Evolutionary conservation across 108 stramenopile genomes (phyloP).

Genomic region (Nitzschia sp.): DNA sequence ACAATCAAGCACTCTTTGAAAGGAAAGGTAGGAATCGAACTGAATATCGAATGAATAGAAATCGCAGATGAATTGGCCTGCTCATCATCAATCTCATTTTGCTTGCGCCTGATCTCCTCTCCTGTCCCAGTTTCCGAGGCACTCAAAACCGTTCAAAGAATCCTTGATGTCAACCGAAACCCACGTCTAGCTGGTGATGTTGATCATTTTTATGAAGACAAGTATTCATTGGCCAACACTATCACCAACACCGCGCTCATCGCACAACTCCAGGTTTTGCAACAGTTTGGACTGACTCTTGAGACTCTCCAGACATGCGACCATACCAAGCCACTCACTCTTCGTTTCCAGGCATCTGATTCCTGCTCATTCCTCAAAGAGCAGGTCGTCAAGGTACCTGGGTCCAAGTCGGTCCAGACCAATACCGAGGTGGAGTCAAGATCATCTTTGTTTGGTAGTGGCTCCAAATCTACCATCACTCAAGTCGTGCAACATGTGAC

Average conservation of each 20-base stretch:
- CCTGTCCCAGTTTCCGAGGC: conserved; percentile 38
- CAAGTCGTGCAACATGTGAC: conserved; percentile 39
- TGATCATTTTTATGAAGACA: conserved; percentile 70
- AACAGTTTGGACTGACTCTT: conserved; percentile 58
- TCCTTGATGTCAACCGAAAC: conserved; percentile 42
- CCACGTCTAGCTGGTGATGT: conserved; percentile 43
- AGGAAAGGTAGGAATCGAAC: too few species aligned
- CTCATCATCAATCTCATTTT: too few species aligned
- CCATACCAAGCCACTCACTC: conserved; percentile 37
- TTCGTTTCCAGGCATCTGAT: conserved; percentile 57
- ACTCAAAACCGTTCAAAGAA: conserved; percentile 29
- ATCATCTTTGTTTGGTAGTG: conserved; percentile 9
- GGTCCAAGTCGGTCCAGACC: neutral
- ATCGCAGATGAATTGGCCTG: too few species aligned
- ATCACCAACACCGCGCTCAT: conserved; percentile 67
- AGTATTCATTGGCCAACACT: conserved; percentile 64
- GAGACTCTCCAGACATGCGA: conserved; percentile 28
- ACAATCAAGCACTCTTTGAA: too few species aligned
- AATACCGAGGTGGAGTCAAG: neutral
- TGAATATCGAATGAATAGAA: too few species aligned
- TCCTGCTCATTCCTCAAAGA: conserved; percentile 52
- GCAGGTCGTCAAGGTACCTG: conserved; percentile 31
- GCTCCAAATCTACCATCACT: conserved; percentile 20
- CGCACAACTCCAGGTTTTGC: conserved; percentile 56
- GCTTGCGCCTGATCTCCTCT: too few species aligned